A percentile compares a stretch with the other conserved stretches of the same genome.
Conservation (phyloP, 805 yeast species). For the Candida odintsovae region DNA sequence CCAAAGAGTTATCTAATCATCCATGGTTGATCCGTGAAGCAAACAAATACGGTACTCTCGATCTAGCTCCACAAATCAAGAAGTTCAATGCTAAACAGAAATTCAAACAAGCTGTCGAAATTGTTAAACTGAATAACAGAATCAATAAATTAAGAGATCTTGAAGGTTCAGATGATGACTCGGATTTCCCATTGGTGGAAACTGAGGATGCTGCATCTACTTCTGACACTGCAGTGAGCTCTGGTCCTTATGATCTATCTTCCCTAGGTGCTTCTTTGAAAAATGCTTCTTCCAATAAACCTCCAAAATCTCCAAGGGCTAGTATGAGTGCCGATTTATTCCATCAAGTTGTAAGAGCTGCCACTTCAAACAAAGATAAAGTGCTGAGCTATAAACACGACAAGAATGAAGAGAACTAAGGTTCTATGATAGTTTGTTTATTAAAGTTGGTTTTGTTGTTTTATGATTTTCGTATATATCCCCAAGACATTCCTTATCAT, state of each 20-base stretch:
- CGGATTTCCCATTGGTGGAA: slow-evolving; percentile 24
- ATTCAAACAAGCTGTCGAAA: slow-evolving; percentile 79
- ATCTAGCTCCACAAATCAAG: slow-evolving; percentile 76
- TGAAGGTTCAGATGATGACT: slow-evolving; percentile 20
- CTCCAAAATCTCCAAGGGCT: slow-evolving; percentile 2
- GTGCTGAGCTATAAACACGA: slow-evolving; percentile 8
- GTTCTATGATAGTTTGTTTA: no score
- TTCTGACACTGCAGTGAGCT: slow-evolving; percentile 4
- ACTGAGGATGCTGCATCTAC: slow-evolving; percentile 8
- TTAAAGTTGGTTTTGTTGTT: no score
- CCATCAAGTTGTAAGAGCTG: slow-evolving; percentile 67
- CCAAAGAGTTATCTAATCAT: slow-evolving; percentile 56
- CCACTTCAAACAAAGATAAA: slow-evolving; percentile 41
- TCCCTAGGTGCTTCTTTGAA: slow-evolving; percentile 16
- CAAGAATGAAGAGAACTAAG: neutral
- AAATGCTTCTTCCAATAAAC: slow-evolving; percentile 2
- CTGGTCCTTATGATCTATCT: slow-evolving; percentile 17
- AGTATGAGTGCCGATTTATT: slow-evolving; percentile 47
- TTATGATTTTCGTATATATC: no score
- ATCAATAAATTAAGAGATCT: slow-evolving; percentile 60
- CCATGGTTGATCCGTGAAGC: slow-evolving; percentile 65
- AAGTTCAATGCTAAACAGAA: slow-evolving; percentile 79
- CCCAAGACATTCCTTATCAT: no score
- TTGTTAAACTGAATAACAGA: slow-evolving; percentile 76
- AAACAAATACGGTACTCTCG: slow-evolving; percentile 40